Percentiles rank a stretch among this genome's conserved stretches.
These are phyloP conservation scores for Cladosporium sp. DNA, from an alignment of 2,329 filamentous ascomycete species.

Conservation along the genomic window DNA sequence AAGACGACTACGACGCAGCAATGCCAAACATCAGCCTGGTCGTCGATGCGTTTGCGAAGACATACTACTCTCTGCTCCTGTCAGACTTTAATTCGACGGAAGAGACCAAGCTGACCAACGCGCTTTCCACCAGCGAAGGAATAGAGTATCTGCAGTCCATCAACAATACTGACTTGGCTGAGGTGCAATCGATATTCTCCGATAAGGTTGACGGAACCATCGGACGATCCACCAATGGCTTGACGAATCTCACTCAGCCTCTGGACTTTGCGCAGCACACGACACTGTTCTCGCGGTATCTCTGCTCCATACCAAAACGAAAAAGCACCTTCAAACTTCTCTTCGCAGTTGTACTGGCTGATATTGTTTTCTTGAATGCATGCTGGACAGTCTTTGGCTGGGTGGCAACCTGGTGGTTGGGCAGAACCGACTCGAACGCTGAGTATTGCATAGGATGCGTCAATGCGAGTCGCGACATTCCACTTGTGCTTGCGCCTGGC, in stretches of 20 bases:
- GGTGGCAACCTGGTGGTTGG: slow-evolving; percentile 10
- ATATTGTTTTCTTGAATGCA: slow-evolving; percentile 4
- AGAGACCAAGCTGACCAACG: not conserved
- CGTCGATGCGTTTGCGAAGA: slow-evolving; percentile 6
- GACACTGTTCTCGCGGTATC: slow-evolving; percentile 4
- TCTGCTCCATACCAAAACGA: slow-evolving; percentile 4
- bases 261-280: not conserved
- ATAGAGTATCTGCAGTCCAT: not conserved
- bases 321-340: slow-evolving; percentile 11
- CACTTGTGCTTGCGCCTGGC: not conserved
- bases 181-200: not conserved
- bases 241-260: not conserved
- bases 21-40: slow-evolving; percentile 12
- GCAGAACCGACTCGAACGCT: not conserved
- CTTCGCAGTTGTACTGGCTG: slow-evolving; percentile 4
- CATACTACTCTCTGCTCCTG: slow-evolving; percentile 15
- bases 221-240: too few species aligned
- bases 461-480: not conserved
- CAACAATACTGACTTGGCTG: slow-evolving; percentile 5
- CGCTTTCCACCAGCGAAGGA: not conserved
- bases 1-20: not conserved
- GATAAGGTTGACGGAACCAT: not conserved
- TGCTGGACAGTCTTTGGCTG: slow-evolving; percentile 4
- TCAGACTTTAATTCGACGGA: slow-evolving; percentile 1
- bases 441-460: slow-evolving; percentile 9